Base-by-base conservation (phyloP, 75 land plant species). In the Pinus albicaulis region DNA sequence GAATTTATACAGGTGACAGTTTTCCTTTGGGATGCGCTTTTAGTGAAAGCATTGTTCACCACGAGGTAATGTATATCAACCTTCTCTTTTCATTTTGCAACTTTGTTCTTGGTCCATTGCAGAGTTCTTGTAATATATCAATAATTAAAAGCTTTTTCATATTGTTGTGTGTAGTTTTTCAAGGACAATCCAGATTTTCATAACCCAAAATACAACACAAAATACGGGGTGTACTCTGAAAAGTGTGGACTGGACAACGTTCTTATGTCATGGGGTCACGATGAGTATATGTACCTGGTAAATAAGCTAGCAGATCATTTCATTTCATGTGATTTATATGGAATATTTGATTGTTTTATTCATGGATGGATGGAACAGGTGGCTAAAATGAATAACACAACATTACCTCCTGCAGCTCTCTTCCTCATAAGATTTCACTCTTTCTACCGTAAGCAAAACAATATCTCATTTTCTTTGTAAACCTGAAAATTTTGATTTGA, bases 221-320 rank as follows among this genome's bases (percentile, higher is more conserved):
- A 89, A 81, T 65, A 83, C 70, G 98, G 98, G 44, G 73, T 91
- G 22, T 95, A 95, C 74, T 24, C 79, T 13, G 88, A 91, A 61
- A 86, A 85, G 11, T 95, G 96, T 79, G 98, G 98, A 38, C 84
- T 95, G 5, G 85, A 95, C 78, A 93, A 93, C 31, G 85, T 95
- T 11, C 57, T 78, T 12, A 93, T 95, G 85, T 89, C 96, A 14
- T 95, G 93, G 91, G 96, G 98, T 12, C 98, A 95, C 58, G 98
- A 95, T 72, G 96, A 95, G 75, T 95, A 91, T 77, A 91, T 95
- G 98, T 93, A 93, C 82, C 72, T 91, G 98, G 98, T 94, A 81
- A 48, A 8, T 8, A 8, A 48, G 53, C 53, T 1, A 48, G 10
- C 53, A 48, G 8, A 48, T 48, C 53, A 48, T 8, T 48, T 10